Evolutionary conservation across 23 red algal species (phyloP), one percentile per base, ranked within the genome.

Genomic region (Agarophyton chilense): DNA sequence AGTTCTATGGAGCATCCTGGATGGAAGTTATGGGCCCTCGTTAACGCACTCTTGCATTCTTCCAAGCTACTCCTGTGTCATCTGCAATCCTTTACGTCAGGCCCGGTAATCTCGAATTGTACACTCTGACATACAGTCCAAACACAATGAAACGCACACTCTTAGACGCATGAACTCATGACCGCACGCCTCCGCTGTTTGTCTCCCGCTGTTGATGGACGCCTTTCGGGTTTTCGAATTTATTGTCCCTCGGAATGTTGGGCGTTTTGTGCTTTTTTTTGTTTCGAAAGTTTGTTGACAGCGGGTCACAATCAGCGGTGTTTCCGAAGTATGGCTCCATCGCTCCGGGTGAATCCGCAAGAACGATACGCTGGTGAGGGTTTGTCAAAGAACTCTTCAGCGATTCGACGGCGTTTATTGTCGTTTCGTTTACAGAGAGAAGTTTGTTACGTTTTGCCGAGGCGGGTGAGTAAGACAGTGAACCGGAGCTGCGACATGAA

Each of bases 201-300:
- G 38, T 54, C 26, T 16, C 47, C 16, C 19, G 8, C 65, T 44
- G 34, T 44, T 72, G 22, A 41, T 19, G 34, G 24, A 72, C 35
- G 8, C 42, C 36, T 43, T 43, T 72, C 35, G 36, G 65, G 35
- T 72, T 72, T 72, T 44, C 34, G 65, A 44, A 22, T 43, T 72
- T 1, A 42, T 72, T 72, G 65, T 72, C 65, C 65, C 42, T 72
- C 65, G 65, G 65, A 43, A 72, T 43, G 65, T 72, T 72, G 65
- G 65, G 65, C 65, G 34, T 1, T 42, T 9, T 72, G n/a, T 72
- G n/a, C 39, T 72, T 44, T 61, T 72, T 72, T 44, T 61, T 72
- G 56, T 61, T 61, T 32, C 56, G 56, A 24, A 61, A 61, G 56
- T 61, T 61, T 31, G 56, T 31, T 61, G 56, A 31, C 56, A 61